These are phyloP conservation scores for Trichoderma virens DNA, from an alignment of 495 filamentous ascomycete species.

Conservation along the genomic window DNA sequence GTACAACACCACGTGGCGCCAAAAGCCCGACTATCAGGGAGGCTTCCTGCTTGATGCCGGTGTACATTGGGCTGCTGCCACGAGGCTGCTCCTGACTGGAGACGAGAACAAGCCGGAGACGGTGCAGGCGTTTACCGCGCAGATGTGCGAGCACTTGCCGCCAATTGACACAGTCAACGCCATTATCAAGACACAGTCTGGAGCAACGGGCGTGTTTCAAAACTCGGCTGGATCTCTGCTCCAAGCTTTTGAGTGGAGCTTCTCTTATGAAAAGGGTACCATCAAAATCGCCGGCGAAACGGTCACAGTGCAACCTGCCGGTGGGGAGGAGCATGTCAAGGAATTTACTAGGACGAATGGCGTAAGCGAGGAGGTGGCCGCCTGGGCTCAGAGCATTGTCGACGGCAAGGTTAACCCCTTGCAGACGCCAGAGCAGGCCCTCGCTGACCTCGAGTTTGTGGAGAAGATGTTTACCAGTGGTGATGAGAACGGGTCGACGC, in stretches of 20 bases:
- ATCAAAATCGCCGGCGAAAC: constrained; percentile 35
- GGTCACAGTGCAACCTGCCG: constrained; percentile 33
- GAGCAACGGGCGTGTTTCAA: constrained; percentile 44
- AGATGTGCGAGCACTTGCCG: constrained; percentile 54
- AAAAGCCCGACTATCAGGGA: constrained; percentile 61
- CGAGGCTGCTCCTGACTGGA: constrained; percentile 50
- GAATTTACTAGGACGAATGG: constrained; percentile 49
- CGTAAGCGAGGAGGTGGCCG: constrained; percentile 58
- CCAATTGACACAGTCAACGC: constrained; percentile 72
- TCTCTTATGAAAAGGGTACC: constrained; percentile 47
- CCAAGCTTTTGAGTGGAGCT: constrained; percentile 34
- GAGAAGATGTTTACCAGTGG: constrained; percentile 60
- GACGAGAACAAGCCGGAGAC: constrained; percentile 38
- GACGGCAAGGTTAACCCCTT: constrained; percentile 39
- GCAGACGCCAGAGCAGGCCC: constrained; percentile 58
- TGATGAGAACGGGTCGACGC: constrained; percentile 44
- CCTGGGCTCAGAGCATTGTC: constrained; percentile 53
- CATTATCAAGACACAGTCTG: constrained; percentile 48
- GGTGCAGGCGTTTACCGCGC: constrained; percentile 51
- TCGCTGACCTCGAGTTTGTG: constrained; percentile 61
- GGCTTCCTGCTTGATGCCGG: constrained; percentile 75
- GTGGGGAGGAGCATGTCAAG: constrained; percentile 37
- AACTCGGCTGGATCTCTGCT: constrained; percentile 10
- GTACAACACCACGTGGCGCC: constrained; percentile 62
- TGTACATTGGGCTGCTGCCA: constrained; percentile 61